phyloP scores from a whole-genome alignment of 352 stramenopile genomes.

The Thraustochytrium striatum region DNA sequence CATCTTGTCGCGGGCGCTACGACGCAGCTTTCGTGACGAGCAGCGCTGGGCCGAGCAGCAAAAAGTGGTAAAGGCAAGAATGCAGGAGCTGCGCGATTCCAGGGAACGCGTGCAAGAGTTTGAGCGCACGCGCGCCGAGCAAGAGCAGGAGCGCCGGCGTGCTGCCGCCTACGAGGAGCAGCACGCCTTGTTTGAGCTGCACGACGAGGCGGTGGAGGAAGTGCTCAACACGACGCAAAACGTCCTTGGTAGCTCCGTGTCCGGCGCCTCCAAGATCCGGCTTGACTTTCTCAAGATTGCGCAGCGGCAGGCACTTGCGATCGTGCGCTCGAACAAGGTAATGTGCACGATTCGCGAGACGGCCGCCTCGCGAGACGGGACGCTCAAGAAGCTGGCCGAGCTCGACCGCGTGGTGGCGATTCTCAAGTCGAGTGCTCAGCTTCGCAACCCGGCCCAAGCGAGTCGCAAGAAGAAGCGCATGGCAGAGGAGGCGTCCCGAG shows the following conservation, averaged over 20 bases:
- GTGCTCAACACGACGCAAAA: no score
- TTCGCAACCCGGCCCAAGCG: neutral
- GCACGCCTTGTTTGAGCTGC: no score
- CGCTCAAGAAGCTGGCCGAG: neutral
- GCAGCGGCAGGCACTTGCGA: slow-evolving; percentile 12
- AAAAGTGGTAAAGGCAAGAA: neutral
- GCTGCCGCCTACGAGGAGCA: no score
- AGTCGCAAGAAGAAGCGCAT: slow-evolving; percentile 2
- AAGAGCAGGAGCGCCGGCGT: no score
- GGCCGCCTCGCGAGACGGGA: neutral
- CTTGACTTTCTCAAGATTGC: slow-evolving; percentile 28
- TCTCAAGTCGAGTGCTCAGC: neutral
- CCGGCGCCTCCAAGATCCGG: slow-evolving; percentile 34
- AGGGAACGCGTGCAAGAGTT: no score
- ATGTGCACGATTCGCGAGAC: neutral
- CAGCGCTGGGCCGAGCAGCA: slow-evolving; percentile 17
- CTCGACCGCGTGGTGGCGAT: neutral
- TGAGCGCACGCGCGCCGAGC: no score
- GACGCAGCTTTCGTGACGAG: neutral
- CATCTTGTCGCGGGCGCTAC: slow-evolving; percentile 2
- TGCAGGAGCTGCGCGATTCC: slow-evolving; percentile 9
- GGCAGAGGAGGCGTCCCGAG: neutral
- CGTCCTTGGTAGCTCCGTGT: slow-evolving; percentile 38
- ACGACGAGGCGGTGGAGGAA: no score
- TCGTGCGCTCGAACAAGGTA: neutral